phyloP scores from a whole-genome alignment of 371 early-diverging fungal genomes.

The Mucor irregularis region DNA sequence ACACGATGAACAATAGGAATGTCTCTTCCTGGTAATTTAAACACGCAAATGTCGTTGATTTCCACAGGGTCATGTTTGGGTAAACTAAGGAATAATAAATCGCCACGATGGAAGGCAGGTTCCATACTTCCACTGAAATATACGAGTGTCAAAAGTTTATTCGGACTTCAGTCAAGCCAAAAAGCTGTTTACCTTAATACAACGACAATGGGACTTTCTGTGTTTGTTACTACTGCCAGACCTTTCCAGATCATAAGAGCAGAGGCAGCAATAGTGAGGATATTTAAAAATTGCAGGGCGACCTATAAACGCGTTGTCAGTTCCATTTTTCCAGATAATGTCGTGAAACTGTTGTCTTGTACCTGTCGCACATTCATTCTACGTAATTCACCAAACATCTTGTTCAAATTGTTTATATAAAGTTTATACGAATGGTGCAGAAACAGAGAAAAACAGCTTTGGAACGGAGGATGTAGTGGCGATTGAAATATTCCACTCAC shows the following conservation, averaged over 20 bases:
- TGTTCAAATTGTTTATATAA: neutral
- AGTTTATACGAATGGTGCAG: neutral
- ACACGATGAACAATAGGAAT: conserved; percentile 99
- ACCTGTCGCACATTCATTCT: conserved; percentile 53
- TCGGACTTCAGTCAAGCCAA: neutral
- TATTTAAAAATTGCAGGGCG: conserved; percentile 75
- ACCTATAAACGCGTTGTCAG: conserved; percentile 35
- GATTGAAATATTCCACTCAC: too few relatives aligned
- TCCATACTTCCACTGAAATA: conserved; percentile 94
- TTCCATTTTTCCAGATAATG: neutral
- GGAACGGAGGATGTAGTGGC: neutral
- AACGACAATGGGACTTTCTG: conserved; percentile 98
- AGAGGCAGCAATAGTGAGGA: conserved; percentile 82
- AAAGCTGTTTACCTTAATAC: conserved; percentile 82
- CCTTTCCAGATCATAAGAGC: conserved; percentile 99
- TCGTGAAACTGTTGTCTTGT: neutral
- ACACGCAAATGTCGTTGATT: conserved; percentile 97
- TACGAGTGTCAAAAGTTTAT: neutral
- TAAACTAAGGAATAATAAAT: conserved; percentile 89
- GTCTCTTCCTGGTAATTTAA: conserved; percentile 86
- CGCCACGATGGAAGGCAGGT: conserved; percentile 98
- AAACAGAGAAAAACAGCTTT: too few relatives aligned
- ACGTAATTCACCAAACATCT: conserved; percentile 50
- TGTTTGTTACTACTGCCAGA: conserved; percentile 82
- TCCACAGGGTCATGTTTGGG: conserved; percentile 67